These are phyloP conservation scores for Fusarium oligoseptatum DNA, from an alignment of 2,329 filamentous ascomycete genomes.

Conservation along the genomic window DNA sequence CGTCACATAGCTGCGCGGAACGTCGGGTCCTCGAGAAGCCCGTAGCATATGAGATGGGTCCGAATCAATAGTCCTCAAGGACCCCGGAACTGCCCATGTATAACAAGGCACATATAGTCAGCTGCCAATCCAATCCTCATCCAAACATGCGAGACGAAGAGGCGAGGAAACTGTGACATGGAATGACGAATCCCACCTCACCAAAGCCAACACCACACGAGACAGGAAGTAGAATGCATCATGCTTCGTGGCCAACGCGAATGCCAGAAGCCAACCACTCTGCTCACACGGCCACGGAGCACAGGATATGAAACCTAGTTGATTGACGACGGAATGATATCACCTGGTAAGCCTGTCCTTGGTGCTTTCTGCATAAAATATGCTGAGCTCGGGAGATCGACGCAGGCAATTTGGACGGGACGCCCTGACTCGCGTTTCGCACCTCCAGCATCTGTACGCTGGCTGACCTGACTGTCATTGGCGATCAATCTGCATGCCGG, in stretches of 20 bases:
- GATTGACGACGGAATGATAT: background rate
- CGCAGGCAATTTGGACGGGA: conserved; percentile 34
- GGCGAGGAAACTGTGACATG: conserved; percentile 21
- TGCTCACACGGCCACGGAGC: background rate
- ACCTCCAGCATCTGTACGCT: conserved; percentile 1
- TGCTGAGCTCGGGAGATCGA: conserved; percentile 45
- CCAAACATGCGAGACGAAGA: conserved; percentile 22
- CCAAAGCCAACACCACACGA: conserved; percentile 9
- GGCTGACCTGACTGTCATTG: conserved; percentile 14
- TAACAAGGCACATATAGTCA: conserved; percentile 42
- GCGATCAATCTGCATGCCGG: conserved; percentile 20
- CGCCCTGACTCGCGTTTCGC: conserved; percentile 39
- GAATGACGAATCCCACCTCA: conserved; percentile 12
- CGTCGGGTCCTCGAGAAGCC: background rate
- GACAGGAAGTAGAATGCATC: background rate
- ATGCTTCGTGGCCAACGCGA: background rate
- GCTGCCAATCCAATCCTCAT: conserved; percentile 12
- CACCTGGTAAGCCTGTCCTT: conserved; percentile 2
- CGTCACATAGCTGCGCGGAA: conserved; percentile 11
- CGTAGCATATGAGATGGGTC: conserved; percentile 27
- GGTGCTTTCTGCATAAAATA: conserved; percentile 11
- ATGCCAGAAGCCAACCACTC: background rate
- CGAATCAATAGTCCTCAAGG: conserved; percentile 32
- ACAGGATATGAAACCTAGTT: background rate
- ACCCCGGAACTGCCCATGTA: conserved; percentile 28